Percentiles rank a stretch among this genome's conserved stretches.
Evolutionary conservation across 176 grass and related monocot genomes (phyloP).

Genomic region (Saccharum spontaneum): DNA sequence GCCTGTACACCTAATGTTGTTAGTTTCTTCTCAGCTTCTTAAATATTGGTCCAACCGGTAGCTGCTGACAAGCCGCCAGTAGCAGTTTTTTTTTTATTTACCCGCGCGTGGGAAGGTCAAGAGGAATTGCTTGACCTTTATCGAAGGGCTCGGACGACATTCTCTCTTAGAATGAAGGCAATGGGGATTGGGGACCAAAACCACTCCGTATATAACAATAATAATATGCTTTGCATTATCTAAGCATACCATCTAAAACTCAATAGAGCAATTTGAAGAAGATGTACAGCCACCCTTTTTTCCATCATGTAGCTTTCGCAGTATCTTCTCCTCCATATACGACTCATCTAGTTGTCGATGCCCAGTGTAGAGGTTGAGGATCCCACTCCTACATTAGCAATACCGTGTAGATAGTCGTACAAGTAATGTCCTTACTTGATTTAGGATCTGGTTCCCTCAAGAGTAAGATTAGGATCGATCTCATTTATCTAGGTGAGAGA

Average conservation of each 20-base stretch:
- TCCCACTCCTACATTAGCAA: not conserved
- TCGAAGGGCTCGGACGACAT: not conserved
- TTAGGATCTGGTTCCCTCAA: not conserved
- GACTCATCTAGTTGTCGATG: not conserved
- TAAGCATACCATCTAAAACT: not conserved
- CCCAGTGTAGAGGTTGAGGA: too few relatives aligned
- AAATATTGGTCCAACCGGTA: not conserved
- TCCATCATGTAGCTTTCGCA: not conserved
- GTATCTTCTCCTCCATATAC: not conserved
- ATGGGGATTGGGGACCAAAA: not conserved
- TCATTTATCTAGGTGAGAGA: not conserved
- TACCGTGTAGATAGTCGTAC: not conserved
- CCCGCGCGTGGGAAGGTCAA: not conserved
- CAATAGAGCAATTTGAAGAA: not conserved
- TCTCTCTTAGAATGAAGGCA: not conserved
- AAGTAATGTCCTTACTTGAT: not conserved
- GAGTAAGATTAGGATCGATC: not conserved
- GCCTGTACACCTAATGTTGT: not conserved
- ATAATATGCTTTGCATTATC: not conserved
- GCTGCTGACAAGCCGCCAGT: not conserved
- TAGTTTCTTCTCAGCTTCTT: constrained; percentile 12
- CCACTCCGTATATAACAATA: not conserved
- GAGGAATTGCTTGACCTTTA: not conserved
- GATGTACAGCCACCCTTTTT: not conserved
- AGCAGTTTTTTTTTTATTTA: not conserved